phyloP scores from a whole-genome alignment of 2,329 filamentous ascomycete genomes.

The Tothia fuscella region DNA sequence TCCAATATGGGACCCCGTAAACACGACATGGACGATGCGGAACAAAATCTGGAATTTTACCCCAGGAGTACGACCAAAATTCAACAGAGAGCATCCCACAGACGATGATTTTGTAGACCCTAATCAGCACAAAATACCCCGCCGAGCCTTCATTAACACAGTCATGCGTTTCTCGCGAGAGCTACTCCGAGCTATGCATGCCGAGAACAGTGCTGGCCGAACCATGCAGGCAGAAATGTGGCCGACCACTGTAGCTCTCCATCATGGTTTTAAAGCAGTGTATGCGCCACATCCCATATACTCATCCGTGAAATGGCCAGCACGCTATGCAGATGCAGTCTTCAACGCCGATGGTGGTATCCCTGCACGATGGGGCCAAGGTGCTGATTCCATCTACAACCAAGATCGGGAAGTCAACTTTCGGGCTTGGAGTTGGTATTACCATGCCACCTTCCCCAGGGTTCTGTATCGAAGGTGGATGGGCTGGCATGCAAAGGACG shows the following conservation, averaged over 20 bases:
- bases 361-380: conserved; percentile 35
- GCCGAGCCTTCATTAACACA: conserved; percentile 80
- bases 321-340: conserved; percentile 60
- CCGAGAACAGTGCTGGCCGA: conserved; percentile 76
- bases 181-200: conserved; percentile 78
- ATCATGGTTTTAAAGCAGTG: conserved; percentile 87
- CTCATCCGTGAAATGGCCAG: conserved; percentile 77
- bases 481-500: conserved; percentile 66
- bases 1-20: conserved; percentile 80
- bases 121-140: conserved; percentile 40
- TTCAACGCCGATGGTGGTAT: conserved; percentile 58
- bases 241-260: conserved; percentile 75
- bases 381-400: conserved; percentile 31
- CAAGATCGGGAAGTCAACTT: conserved; percentile 79
- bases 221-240: conserved; percentile 96
- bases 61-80: conserved; percentile 56
- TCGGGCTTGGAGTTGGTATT: conserved; percentile 80
- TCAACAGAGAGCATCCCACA: conserved; percentile 68
- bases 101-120: conserved; percentile 42
- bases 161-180: conserved; percentile 71
- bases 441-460: conserved; percentile 69
- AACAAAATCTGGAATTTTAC: conserved; percentile 40
- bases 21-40: conserved; percentile 61
- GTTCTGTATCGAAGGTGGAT: conserved; percentile 80
- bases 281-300: conserved; percentile 83